Base-by-base conservation (phyloP, 2,329 filamentous ascomycete genomes). In the Rhynchosporium graminicola region DNA sequence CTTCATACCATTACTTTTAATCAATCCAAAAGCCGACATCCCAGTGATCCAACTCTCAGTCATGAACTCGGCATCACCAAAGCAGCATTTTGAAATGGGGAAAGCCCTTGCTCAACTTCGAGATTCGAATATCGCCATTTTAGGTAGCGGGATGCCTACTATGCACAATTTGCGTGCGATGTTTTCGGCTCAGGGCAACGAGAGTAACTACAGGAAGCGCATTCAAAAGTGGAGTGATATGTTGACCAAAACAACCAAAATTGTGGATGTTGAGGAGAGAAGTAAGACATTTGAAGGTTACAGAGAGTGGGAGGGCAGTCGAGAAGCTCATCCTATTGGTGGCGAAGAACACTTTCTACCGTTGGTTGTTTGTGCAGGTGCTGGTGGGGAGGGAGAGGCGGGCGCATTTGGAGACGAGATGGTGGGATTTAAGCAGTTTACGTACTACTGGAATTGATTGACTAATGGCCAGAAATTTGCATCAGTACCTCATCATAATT, bases 21-120 rank as follows among this genome's bases (percentile, higher is more conserved):
- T 70, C 33, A 65, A 67, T 9, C 69, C 69, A 29, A 60, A 60
- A 57, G 68, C 66, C 38, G 59, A 68, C 50, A 82, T 89, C 1
- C 89, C 89, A 0, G 78, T 92, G 6, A 87, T 92, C 10, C 89
- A 92, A 69, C 86, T 90, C 38, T 90, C 87, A 2, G 79, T 92
- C 10, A 20, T 71, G 4, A 77, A 82, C 61, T 83, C 78, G 54
- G 86, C 89, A 67, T 83, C 89, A 63, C 83, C 87, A 0, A 79
- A 83, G 63, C 80, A 83, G 71, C 89, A 92, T 72, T 89, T 87
- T 74, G 79, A 78, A 3, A 82, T 92, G 1, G 90, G 90, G 1
- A 80, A 83, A 62, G 88, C 89, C 1, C 78, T 92, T 2, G 77
- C 84, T 8, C 75, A 80, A n/a, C 80, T 92, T 1, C 83, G 90